phyloP scores from a whole-genome alignment of 352 stramenopile species.

The Aphanomyces invadans region DNA sequence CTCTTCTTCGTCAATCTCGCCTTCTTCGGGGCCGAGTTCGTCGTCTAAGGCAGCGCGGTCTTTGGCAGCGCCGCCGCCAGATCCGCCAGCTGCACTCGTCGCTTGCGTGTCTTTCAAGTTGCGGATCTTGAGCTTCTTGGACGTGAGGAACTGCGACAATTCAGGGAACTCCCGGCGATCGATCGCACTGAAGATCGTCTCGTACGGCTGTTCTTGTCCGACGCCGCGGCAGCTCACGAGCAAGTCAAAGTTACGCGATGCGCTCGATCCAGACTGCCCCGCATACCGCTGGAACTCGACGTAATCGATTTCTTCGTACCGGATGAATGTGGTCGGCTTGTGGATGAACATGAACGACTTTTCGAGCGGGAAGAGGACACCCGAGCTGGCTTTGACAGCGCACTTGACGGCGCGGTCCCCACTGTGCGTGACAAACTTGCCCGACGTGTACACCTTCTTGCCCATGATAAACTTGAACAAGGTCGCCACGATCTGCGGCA shows the following conservation, averaged over 20 bases:
- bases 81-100: conserved; percentile 36
- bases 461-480: conserved; percentile 95
- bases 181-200: conserved; percentile 95
- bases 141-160: conserved; percentile 92
- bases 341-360: conserved; percentile 99
- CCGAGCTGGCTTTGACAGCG: conserved; percentile 92
- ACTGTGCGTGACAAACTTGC: conserved; percentile 84
- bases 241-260: conserved; percentile 95
- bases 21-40: conserved; percentile 67
- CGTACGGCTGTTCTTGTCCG: conserved; percentile 66
- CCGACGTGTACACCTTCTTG: conserved; percentile 96
- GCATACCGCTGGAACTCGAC: conserved; percentile 98
- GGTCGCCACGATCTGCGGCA: conserved; percentile 98
- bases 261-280: conserved; percentile 75
- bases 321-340: conserved; percentile 97
- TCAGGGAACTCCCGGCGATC: conserved; percentile 92
- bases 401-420: conserved; percentile 86
- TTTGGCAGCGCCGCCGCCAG: conserved; percentile 18
- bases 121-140: conserved; percentile 91
- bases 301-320: conserved; percentile 97
- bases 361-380: conserved; percentile 95
- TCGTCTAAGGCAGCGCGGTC: conserved; percentile 75
- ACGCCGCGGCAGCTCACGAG: conserved; percentile 87
- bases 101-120: conserved; percentile 87
- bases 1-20: conserved; percentile 87